Percentiles rank a stretch among this genome's conserved stretches.
Evolutionary conservation across 176 grass and related monocot species (phyloP).

Genomic region (Raddia guianensis): DNA sequence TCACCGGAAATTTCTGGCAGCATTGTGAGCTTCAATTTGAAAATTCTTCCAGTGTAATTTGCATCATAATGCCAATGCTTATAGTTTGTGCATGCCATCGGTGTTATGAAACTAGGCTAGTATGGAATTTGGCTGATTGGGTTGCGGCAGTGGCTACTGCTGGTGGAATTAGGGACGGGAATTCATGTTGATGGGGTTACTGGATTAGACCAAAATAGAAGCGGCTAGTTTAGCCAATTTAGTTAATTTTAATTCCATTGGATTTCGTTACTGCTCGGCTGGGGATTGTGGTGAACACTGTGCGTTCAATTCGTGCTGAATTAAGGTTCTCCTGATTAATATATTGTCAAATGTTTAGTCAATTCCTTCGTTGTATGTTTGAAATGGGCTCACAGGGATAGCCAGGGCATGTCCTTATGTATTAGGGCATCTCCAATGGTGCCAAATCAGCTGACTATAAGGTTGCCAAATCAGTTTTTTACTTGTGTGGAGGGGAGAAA

Average conservation of each 20-base stretch:
- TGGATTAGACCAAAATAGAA: not conserved
- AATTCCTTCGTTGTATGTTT: not conserved
- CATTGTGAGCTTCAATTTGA: conserved; percentile 63
- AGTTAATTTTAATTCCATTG: not conserved
- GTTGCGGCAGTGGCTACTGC: not conserved
- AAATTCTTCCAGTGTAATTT: not conserved
- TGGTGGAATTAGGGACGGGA: not conserved
- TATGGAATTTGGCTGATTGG: not conserved
- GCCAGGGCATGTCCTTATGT: not conserved
- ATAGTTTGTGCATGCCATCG: not conserved
- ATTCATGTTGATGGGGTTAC: not conserved
- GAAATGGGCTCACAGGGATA: not conserved
- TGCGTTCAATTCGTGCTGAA: not conserved
- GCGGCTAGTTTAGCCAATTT: not conserved
- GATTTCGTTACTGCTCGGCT: conserved; percentile 3
- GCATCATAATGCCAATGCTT: not conserved
- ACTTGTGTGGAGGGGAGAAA: too few relatives aligned
- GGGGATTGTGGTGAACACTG: not conserved
- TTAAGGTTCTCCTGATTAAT: not conserved
- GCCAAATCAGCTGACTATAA: too few relatives aligned
- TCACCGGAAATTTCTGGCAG: conserved; percentile 91
- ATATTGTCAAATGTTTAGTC: not conserved
- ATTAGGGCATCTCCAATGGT: too few relatives aligned
- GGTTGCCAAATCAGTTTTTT: too few relatives aligned
- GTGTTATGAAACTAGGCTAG: not conserved